Conservation (phyloP, 2,329 filamentous ascomycete genomes). For the Pseudogymnoascus verrucosus region DNA sequence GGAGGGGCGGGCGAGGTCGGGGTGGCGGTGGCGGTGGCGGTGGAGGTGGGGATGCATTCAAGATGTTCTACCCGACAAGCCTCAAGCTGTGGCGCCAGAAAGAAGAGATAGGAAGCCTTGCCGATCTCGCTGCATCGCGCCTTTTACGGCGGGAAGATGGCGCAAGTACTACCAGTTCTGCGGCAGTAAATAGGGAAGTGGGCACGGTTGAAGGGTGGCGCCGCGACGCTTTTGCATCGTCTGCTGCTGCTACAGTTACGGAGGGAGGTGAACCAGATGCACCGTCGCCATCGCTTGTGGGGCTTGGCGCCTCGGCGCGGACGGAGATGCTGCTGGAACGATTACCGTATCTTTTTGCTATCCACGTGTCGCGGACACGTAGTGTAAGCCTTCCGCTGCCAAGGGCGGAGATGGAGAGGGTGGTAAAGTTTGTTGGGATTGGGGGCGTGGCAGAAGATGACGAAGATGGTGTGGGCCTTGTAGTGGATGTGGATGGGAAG, state of each 20-base stretch:
- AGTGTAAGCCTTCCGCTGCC: conserved; percentile 29
- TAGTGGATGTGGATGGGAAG: conserved; percentile 32
- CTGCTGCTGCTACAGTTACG: conserved; percentile 4
- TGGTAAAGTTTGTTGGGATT: conserved; percentile 29
- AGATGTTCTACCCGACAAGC: conserved; percentile 87
- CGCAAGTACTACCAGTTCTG: conserved; percentile 28
- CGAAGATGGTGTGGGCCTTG: conserved; percentile 34
- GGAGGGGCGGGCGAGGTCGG: conserved; percentile 30
- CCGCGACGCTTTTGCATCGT: conserved; percentile 12
- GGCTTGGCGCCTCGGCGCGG: conserved; percentile 54
- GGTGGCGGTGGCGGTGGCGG: conserved; percentile 17
- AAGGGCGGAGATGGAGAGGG: conserved; percentile 33
- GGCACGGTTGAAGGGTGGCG: conserved; percentile 27
- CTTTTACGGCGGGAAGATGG: conserved; percentile 47
- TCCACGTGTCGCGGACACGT: conserved; percentile 45
- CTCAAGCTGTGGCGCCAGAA: conserved; percentile 74
- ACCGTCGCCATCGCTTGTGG: conserved; percentile 37
- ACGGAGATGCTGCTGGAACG: conserved; percentile 75
- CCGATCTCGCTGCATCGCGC: conserved; percentile 61
- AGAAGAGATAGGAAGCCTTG: conserved; percentile 69
- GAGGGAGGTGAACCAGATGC: conserved; percentile 19
- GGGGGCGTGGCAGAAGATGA: conserved; percentile 37
- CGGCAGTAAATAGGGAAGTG: conserved; percentile 39
- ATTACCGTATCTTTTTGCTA: conserved; percentile 64
- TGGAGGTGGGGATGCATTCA: conserved; percentile 53